Evolutionary conservation across 169 alveolate genomes (phyloP), one percentile per base, ranked within the genome.

Genomic region (Plasmodium cynomolgi): DNA sequence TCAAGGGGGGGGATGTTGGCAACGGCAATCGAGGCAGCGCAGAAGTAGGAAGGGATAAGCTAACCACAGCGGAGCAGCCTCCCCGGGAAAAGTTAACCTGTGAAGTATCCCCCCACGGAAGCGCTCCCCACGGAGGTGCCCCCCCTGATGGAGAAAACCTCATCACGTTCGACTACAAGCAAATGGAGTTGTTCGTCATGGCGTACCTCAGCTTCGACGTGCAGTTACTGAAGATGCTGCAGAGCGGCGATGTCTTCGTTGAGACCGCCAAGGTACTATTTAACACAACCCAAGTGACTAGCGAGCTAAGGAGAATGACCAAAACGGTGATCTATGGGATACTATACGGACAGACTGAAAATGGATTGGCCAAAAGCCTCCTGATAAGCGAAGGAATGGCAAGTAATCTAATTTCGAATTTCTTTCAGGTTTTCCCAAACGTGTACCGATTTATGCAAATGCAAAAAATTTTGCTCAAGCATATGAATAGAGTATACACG

Each of bases 251-350:
- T 81, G 95, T 92, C 37, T 84, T 75, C 74, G 84, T 82, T 29
- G 96, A 88, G 77, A 91, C 96, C 20, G 97, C 96, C 11, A 86
- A 96, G 56, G 84, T 90, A 2, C 71, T 95, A 9, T 95, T 93
- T 72, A 71, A 83, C 54, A 84, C 95, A 8, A 83, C 84, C 17
- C 94, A 93, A 2, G 97, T 95, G 41, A 94, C 97, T 1, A 85
- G 50, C 58, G 96, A 95, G 73, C 91, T 81, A 37, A 91, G 97
- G 80, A 91, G 95, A 37, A 83, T 92, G 81, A 96, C 97, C 3
- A 95, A 95, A 72, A 95, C 96, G n/a, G 95, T 94, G 37, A 93
- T 96, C 26, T 95, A 95, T 56, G 97, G 97, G 31, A 95, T 95
- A 11, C 62, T 95, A 20, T 95, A 95, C 92, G 97, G 97, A 11